Evolutionary conservation across 164 flowering plant species (phyloP).

Genomic region (Chimonanthus salicifolius): DNA sequence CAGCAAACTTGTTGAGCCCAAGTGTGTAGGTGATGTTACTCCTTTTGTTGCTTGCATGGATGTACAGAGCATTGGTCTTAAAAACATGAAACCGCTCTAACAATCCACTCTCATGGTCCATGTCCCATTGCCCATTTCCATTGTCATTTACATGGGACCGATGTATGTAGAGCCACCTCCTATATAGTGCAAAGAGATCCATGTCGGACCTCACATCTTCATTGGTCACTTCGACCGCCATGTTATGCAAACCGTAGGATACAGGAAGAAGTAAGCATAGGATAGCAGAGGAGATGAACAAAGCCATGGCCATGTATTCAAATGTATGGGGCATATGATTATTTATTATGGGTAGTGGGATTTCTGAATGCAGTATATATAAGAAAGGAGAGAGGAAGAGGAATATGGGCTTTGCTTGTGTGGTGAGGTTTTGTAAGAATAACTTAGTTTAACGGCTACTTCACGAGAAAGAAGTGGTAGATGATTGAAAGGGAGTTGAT

Average conservation of each 20-base stretch:
- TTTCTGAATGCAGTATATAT: not conserved
- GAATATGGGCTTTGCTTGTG: conserved; percentile 12
- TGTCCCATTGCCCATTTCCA: not conserved
- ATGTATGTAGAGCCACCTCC: conserved; percentile 24
- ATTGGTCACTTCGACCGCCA: conserved; percentile 12
- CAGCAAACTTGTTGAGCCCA: conserved; percentile 66
- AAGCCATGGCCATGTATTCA: conserved; percentile 6
- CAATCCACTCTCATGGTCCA: conserved; percentile 1
- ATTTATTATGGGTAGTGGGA: not conserved
- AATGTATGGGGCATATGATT: not conserved
- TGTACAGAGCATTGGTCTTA: conserved; percentile 19
- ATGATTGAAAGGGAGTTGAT: not conserved
- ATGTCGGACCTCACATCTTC: conserved; percentile 18
- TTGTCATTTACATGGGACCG: conserved; percentile 9
- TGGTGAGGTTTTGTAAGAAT: conserved; percentile 9
- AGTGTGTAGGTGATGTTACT: conserved; percentile 21
- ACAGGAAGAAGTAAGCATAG: conserved; percentile 14
- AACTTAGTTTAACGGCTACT: conserved; percentile 10
- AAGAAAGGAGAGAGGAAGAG: not conserved
- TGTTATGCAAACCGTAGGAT: conserved; percentile 8
- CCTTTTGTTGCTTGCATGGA: conserved; percentile 24
- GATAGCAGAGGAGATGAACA: conserved; percentile 9
- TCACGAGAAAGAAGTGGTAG: conserved; percentile 14
- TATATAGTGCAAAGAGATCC: conserved; percentile 17
- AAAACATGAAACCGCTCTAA: conserved; percentile 22